Conservation (phyloP, 2,329 filamentous ascomycete species). For the Trichoderma gracile region DNA sequence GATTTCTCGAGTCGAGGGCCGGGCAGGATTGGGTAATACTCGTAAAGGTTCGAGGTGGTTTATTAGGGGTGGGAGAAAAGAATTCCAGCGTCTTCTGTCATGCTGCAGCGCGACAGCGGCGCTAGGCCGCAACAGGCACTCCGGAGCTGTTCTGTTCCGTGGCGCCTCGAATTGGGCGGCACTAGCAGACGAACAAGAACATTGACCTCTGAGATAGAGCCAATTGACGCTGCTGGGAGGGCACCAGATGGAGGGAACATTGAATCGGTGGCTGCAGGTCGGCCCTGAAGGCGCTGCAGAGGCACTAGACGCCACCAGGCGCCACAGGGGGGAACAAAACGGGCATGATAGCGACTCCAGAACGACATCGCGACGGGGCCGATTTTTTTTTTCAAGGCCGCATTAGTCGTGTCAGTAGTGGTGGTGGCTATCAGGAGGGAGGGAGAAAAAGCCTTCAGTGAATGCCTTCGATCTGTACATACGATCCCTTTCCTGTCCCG, state of each 20-base stretch:
- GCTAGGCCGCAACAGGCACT: constrained; percentile 16
- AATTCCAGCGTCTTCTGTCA: constrained; percentile 18
- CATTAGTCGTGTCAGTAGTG: neutral
- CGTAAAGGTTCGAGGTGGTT: neutral
- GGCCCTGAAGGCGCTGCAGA: constrained; percentile 8
- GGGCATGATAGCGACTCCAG: constrained; percentile 11
- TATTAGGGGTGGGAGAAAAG: neutral
- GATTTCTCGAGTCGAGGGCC: neutral
- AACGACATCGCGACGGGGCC: neutral
- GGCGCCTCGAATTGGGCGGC: constrained; percentile 11
- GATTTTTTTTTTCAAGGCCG: constrained; percentile 2
- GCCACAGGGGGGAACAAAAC: constrained; percentile 7
- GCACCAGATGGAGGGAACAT: neutral
- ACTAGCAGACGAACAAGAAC: neutral
- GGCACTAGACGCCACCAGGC: neutral
- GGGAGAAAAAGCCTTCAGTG: neutral
- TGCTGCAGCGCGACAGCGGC: neutral
- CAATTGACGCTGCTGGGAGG: neutral
- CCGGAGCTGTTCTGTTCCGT: constrained; percentile 9
- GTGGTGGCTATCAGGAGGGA: neutral
- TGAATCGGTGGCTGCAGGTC: constrained; percentile 8
- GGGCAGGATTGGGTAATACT: neutral
- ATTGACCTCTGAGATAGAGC: too few relatives aligned
- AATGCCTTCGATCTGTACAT: too few relatives aligned
- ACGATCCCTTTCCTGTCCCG: neutral